These are phyloP conservation scores for Pyracantha coccinea DNA, from an alignment of 331 rosid species.

Conservation along the genomic window DNA sequence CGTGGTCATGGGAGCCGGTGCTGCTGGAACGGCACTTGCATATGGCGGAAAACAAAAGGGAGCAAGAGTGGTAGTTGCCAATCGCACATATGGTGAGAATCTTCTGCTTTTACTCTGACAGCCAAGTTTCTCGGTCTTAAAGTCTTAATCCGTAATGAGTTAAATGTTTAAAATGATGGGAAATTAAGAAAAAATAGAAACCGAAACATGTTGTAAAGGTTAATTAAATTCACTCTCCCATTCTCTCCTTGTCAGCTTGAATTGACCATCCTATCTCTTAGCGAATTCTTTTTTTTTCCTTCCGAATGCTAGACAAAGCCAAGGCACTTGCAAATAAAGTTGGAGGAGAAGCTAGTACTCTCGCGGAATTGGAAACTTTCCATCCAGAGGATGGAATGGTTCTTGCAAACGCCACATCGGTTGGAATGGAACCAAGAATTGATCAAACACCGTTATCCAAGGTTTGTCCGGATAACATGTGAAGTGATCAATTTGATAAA, in stretches of 20 bases:
- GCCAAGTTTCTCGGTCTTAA: not conserved
- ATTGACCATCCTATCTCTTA: not conserved
- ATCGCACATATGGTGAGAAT: slow-evolving; percentile 32
- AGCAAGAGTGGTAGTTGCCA: slow-evolving; percentile 43
- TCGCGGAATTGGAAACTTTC: slow-evolving; percentile 29
- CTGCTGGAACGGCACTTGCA: slow-evolving; percentile 41
- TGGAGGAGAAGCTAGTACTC: slow-evolving; percentile 45
- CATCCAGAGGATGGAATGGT: slow-evolving; percentile 40
- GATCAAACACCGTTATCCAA: slow-evolving; percentile 29
- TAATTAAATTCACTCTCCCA: too few species aligned
- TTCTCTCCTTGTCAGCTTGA: not conserved
- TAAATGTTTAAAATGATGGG: not conserved
- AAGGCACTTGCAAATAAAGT: slow-evolving; percentile 27
- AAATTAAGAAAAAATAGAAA: not conserved
- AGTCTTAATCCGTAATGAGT: not conserved
- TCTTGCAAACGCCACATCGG: slow-evolving; percentile 36
- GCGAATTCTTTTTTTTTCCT: not conserved
- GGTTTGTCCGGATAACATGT: slow-evolving; percentile 13
- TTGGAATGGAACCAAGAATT: slow-evolving; percentile 35
- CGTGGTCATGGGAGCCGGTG: slow-evolving; percentile 42
- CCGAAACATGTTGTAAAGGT: not conserved
- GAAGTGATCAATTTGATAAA: not conserved
- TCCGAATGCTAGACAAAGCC: slow-evolving; percentile 21
- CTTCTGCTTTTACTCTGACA: not conserved
- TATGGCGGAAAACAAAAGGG: slow-evolving; percentile 43